Conservation (phyloP, 2,329 filamentous ascomycete genomes). For the Ceratocystis smalleyi region DNA sequence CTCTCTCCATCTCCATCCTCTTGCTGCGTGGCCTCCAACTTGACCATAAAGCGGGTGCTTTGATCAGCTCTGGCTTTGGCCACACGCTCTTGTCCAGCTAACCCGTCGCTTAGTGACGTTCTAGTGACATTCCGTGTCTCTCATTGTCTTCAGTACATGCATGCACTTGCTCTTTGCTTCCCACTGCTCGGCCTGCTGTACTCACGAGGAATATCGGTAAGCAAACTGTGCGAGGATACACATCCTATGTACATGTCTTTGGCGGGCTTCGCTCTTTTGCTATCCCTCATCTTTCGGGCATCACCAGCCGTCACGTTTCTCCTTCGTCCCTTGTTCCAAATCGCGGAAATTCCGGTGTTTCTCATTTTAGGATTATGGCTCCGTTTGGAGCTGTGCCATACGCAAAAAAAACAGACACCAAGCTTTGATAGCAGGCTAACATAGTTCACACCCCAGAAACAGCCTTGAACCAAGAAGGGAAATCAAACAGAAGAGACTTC, state of each 20-base stretch:
- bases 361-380: constrained; percentile 5
- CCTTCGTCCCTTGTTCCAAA: not conserved
- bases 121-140: not conserved
- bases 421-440: not conserved
- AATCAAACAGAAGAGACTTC: not conserved
- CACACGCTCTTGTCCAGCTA: not conserved
- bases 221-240: not conserved
- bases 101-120: too few species aligned
- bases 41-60: not conserved
- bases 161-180: not conserved
- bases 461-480: not conserved
- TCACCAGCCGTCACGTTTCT: not conserved
- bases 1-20: not conserved
- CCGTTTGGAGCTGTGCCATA: not conserved
- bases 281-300: not conserved
- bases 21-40: not conserved
- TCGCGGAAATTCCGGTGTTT: not conserved
- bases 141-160: not conserved
- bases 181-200: not conserved
- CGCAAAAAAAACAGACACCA: not conserved
- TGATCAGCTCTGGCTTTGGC: not conserved
- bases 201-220: not conserved
- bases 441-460: not conserved
- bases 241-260: not conserved
- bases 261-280: not conserved